Base-by-base conservation (phyloP, 345 rosid species). In the Eucalyptus marginata region DNA sequence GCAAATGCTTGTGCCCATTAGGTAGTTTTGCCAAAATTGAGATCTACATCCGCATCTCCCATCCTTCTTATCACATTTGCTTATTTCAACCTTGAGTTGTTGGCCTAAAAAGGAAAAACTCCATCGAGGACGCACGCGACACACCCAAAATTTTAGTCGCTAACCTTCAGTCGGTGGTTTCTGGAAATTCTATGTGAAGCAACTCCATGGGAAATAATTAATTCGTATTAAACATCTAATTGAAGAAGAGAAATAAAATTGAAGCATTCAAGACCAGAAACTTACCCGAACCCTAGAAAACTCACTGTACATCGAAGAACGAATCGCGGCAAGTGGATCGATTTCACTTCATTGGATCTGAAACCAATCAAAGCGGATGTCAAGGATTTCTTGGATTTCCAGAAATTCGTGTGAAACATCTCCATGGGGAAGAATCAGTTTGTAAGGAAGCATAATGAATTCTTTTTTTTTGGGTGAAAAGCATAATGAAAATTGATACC, bases 281-380 rank as follows among this genome's bases (percentile, higher is more conserved):
- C 79, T n/a, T 66, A 31, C 79, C 79, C 2, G 3, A 31, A 66
- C 76, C 76, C 4, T n/a, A n/a, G 40, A 66, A 31, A 31, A 15
- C 40, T 31, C 6, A 66, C 3, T 12, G 3, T 2, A 56, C 27
- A 56, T 22, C 12, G 29, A 56, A 56, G 62, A 4, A 56, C 2
- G 62, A 56, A 56, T 24, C 25, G 12, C 2, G 5, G 29, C 5
- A 24, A 56, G 62, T 2, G 12, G 62, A 56, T 56, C 29, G 5
- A 56, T 56, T 22, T 62, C 33, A 7, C 31, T 62, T 29, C 68
- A 62, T 6, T 7, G 17, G 17, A 62, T 62, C 4, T 27, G 68
- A 59, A 12, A 2, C 8, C 1, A 12, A 13, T 59, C 31, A 3
- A 59, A 1, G 15, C 6, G 4, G 4, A 59, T 29, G 68, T 1